phyloP scores from a whole-genome alignment of 148 eudicot species.

The Rhododendron henanense region DNA sequence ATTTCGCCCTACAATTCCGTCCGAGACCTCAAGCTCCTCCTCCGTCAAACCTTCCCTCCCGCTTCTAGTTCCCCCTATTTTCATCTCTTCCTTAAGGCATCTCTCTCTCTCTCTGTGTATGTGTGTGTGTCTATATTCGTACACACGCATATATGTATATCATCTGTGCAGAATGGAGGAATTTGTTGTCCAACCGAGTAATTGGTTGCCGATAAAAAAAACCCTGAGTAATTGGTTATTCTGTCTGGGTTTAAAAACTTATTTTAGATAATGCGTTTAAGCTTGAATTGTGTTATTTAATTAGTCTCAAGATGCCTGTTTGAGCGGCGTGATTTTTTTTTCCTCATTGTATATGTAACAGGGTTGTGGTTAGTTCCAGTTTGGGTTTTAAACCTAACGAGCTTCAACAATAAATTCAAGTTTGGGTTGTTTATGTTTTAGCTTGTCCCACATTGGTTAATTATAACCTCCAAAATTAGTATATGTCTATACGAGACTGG shows the following conservation, averaged over 20 bases:
- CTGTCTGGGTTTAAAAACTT: background rate
- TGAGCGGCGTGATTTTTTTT: background rate
- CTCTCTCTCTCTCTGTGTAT: background rate
- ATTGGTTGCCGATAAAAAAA: no score
- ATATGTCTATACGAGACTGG: background rate
- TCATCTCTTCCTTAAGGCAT: slow-evolving; percentile 71
- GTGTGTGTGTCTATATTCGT: background rate
- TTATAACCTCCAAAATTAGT: background rate
- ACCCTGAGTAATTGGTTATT: no score
- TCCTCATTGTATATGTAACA: background rate
- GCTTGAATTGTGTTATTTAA: background rate
- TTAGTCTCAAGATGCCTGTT: background rate
- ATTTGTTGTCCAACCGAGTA: background rate
- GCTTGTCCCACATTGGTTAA: background rate
- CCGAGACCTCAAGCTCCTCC: slow-evolving; percentile 54
- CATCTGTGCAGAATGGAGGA: background rate
- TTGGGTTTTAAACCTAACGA: background rate
- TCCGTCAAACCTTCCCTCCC: slow-evolving; percentile 45
- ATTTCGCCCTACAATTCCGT: slow-evolving; percentile 42
- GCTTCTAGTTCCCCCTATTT: slow-evolving; percentile 55
- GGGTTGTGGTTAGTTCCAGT: background rate
- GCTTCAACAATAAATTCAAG: background rate
- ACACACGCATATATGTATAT: no score
- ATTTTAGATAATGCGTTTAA: background rate
- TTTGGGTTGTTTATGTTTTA: background rate